Conservation (phyloP, 306 rosid genomes). For the Hippophae tibetana region DNA sequence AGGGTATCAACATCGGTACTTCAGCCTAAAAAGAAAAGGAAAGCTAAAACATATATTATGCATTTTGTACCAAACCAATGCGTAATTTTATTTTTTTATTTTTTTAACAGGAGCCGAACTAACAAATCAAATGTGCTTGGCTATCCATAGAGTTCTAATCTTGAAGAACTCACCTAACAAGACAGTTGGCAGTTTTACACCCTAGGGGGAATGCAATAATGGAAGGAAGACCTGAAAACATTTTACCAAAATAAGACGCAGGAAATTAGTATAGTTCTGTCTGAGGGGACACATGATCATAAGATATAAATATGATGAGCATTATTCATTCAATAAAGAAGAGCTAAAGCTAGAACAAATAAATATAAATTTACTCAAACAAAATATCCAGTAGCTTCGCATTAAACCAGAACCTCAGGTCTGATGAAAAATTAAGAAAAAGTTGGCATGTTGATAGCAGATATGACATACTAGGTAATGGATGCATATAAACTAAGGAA, state of each 20-base stretch:
- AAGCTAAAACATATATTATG: too few relatives aligned
- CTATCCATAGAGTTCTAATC: neutral
- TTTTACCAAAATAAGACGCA: conserved; percentile 7
- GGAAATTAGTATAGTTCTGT: neutral
- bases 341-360: too few relatives aligned
- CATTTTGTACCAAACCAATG: too few relatives aligned
- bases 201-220: conserved; percentile 57
- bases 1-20: too few relatives aligned
- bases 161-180: conserved; percentile 53
- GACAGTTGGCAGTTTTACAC: conserved; percentile 56
- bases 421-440: too few relatives aligned
- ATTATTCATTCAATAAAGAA: neutral
- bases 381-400: neutral
- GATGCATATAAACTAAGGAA: neutral
- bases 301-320: neutral
- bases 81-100: neutral
- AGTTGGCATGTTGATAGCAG: too few relatives aligned
- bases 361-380: neutral
- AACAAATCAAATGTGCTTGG: neutral
- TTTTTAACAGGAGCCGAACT: neutral
- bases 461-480: too few relatives aligned
- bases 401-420: too few relatives aligned
- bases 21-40: too few relatives aligned
- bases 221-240: conserved; percentile 63
- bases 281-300: neutral